phyloP scores from a whole-genome alignment of 345 rosid genomes.

The Viola odorata region DNA sequence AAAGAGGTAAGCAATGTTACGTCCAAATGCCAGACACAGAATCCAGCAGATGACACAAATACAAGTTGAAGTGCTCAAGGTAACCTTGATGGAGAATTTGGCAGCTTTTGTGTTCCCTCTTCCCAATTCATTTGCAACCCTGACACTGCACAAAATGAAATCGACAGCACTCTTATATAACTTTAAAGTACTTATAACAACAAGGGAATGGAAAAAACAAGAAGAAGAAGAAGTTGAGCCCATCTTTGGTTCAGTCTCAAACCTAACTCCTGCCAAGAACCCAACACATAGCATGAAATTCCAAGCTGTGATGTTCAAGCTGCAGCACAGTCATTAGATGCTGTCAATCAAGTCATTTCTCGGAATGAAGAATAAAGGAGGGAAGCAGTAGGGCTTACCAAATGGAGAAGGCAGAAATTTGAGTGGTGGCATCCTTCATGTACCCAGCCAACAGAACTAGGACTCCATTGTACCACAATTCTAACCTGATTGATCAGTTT shows the following conservation, averaged over 20 bases:
- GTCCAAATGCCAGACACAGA: constrained; percentile 29
- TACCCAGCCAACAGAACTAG: constrained; percentile 70
- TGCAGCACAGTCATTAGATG: constrained; percentile 4
- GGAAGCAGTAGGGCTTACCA: constrained; percentile 38
- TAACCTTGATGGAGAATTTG: constrained; percentile 31
- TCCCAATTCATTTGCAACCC: constrained; percentile 49
- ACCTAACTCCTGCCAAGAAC: constrained; percentile 13
- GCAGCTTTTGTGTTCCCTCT: constrained; percentile 34
- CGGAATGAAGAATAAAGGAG: background rate
- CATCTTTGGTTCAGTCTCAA: background rate
- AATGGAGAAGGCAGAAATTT: constrained; percentile 77
- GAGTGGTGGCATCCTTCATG: constrained; percentile 46
- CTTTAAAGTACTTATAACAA: no score
- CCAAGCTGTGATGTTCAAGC: constrained; percentile 36
- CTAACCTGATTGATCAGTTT: constrained; percentile 40
- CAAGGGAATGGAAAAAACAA: no score
- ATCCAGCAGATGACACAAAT: constrained; percentile 28
- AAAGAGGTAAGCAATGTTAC: constrained; percentile 26
- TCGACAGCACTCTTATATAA: no score
- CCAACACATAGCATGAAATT: constrained; percentile 37
- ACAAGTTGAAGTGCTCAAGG: constrained; percentile 10
- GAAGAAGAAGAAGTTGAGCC: background rate
- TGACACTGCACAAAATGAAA: constrained; percentile 25
- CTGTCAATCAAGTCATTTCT: background rate
- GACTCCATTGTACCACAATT: constrained; percentile 67